Percentiles rank a stretch among this genome's conserved stretches.
These are phyloP conservation scores for Alternaria triticimaculans DNA, from an alignment of 2,329 filamentous ascomycete species.

Conservation along the genomic window DNA sequence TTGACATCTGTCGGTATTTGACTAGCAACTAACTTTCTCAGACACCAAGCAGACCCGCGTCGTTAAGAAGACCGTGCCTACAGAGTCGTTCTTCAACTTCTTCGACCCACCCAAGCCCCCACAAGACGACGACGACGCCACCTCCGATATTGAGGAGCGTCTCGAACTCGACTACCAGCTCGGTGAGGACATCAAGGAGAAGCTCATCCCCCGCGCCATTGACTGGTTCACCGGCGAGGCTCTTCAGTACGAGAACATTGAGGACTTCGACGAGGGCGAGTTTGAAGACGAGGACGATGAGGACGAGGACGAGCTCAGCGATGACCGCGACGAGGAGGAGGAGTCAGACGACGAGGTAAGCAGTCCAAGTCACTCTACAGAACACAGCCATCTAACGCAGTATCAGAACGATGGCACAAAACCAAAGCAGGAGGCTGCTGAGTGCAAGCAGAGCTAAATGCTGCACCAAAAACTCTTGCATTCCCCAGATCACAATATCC, in stretches of 20 bases:
- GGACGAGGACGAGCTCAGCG: slow-evolving; percentile 84
- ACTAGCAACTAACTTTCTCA: slow-evolving; percentile 50
- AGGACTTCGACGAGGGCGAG: slow-evolving; percentile 81
- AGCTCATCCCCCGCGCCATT: slow-evolving; percentile 96
- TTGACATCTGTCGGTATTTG: too few species aligned
- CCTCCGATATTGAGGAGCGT: slow-evolving; percentile 93
- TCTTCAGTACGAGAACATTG: slow-evolving; percentile 92
- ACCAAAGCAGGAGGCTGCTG: slow-evolving; percentile 54
- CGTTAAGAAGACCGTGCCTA: slow-evolving; percentile 98
- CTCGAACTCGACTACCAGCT: slow-evolving; percentile 98
- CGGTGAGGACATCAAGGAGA: slow-evolving; percentile 99
- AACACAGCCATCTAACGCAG: slow-evolving; percentile 17
- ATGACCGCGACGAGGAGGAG: slow-evolving; percentile 78
- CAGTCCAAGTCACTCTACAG: neutral
- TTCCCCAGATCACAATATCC: slow-evolving; percentile 4
- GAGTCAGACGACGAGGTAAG: slow-evolving; percentile 52
- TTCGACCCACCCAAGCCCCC: slow-evolving; percentile 92
- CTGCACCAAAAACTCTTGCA: slow-evolving; percentile 4
- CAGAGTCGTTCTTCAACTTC: slow-evolving; percentile 97
- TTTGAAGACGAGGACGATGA: slow-evolving; percentile 93
- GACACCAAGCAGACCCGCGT: slow-evolving; percentile 99
- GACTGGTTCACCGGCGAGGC: slow-evolving; percentile 99
- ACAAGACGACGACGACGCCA: slow-evolving; percentile 76
- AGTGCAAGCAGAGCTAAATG: slow-evolving; percentile 54
- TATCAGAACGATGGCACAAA: slow-evolving; percentile 50